A percentile compares a stretch with the other conserved stretches of the same genome.
Conservation (phyloP, 768 basidiomycete genomes). For the Tulasnella sp. region DNA sequence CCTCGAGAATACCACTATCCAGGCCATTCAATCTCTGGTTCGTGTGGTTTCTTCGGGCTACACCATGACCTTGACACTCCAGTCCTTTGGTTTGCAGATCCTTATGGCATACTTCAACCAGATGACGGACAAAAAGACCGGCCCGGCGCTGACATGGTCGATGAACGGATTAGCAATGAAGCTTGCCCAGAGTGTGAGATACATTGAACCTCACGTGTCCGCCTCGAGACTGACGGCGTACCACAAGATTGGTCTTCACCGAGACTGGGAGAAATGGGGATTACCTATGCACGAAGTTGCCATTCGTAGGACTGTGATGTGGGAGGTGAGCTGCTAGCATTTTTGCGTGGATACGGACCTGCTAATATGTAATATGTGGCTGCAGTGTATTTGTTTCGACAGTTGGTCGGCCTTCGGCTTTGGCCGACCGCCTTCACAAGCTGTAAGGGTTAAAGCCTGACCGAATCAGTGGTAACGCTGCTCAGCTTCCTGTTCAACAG, state of each 20-base stretch:
- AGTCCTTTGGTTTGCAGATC: constrained; percentile 5
- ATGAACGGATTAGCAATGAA: constrained; percentile 29
- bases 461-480: constrained; percentile 20
- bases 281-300: constrained; percentile 28
- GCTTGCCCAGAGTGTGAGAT: constrained; percentile 29
- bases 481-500: background rate
- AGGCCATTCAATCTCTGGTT: constrained; percentile 30
- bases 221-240: background rate
- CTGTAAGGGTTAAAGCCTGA: constrained; percentile 12
- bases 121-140: constrained; percentile 29
- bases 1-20: constrained; percentile 29
- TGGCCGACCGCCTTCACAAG: constrained; percentile 29
- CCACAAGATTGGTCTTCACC: constrained; percentile 30
- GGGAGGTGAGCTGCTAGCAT: constrained; percentile 29
- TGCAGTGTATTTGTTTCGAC: constrained; percentile 28
- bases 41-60: background rate
- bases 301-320: constrained; percentile 29
- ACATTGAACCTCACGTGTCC: background rate
- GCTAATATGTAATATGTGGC: background rate
- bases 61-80: background rate
- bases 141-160: constrained; percentile 28
- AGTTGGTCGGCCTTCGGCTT: constrained; percentile 30
- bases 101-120: constrained; percentile 32
- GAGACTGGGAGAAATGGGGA: constrained; percentile 30
- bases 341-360: background rate